A percentile compares a stretch with the other conserved stretches of the same genome.
Conservation (phyloP, 192 early-diverging fungal genomes). For the Rhizophagus sp. region DNA sequence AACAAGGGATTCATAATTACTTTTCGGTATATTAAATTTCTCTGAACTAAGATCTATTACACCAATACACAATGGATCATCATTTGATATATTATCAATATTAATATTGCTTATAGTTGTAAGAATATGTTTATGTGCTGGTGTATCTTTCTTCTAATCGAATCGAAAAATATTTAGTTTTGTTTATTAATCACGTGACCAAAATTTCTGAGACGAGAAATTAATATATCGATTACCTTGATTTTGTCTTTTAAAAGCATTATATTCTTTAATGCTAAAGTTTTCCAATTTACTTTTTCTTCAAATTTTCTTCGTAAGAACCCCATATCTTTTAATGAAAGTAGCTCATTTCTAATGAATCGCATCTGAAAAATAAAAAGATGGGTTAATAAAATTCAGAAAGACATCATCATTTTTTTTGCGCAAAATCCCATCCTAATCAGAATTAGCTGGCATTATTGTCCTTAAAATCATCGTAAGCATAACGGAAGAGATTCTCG, state of each 20-base stretch:
- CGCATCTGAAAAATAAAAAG: slow-evolving; percentile 20
- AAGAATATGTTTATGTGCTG: slow-evolving; percentile 5
- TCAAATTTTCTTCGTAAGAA: slow-evolving; percentile 7
- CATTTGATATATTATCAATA: slow-evolving; percentile 6
- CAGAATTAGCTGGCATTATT: slow-evolving; percentile 1
- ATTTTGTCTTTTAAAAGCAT: slow-evolving; percentile 5
- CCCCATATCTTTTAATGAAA: slow-evolving; percentile 21
- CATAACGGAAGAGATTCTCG: slow-evolving; percentile 16
- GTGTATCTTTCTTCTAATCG: slow-evolving; percentile 1
- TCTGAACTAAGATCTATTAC: slow-evolving; percentile 25
- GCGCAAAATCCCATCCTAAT: background rate
- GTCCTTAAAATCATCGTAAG: slow-evolving; percentile 7
- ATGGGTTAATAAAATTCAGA: slow-evolving; percentile 13
- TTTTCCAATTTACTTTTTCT: slow-evolving; percentile 13
- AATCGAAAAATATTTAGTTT: too few relatives aligned
- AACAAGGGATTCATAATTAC: background rate
- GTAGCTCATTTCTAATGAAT: slow-evolving; percentile 2
- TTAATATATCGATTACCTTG: background rate
- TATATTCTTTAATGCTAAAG: background rate
- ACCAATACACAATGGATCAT: slow-evolving; percentile 10
- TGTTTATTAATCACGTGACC: background rate
- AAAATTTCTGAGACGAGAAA: background rate
- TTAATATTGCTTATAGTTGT: slow-evolving; percentile 13
- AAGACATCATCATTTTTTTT: slow-evolving; percentile 14
- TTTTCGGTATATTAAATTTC: slow-evolving; percentile 14